phyloP scores from a whole-genome alignment of 495 filamentous ascomycete species.

The Podospora pseudocomata region DNA sequence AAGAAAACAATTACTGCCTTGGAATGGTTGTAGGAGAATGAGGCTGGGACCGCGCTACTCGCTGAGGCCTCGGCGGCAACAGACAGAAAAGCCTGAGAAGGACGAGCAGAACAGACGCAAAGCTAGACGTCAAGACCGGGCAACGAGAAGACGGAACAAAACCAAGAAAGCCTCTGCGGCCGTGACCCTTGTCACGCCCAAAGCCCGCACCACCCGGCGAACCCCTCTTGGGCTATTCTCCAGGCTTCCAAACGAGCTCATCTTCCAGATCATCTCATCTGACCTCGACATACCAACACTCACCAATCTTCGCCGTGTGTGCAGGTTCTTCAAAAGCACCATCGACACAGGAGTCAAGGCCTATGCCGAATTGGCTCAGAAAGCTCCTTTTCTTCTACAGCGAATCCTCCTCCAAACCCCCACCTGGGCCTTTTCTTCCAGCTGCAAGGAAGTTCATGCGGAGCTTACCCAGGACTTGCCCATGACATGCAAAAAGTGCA shows the following conservation, averaged over 20 bases:
- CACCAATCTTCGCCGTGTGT: not conserved
- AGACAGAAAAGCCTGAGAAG: too few species aligned
- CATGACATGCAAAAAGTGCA: not conserved
- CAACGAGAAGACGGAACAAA: too few species aligned
- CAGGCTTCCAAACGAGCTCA: not conserved
- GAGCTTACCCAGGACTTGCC: not conserved
- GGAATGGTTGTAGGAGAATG: too few species aligned
- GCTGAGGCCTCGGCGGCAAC: too few species aligned
- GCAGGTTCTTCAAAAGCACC: not conserved
- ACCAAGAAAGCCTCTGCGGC: too few species aligned
- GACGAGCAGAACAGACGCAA: too few species aligned
- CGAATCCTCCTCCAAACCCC: not conserved
- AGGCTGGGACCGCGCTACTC: too few species aligned
- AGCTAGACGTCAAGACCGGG: too few species aligned
- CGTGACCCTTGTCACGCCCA: too few species aligned
- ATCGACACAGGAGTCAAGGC: not conserved
- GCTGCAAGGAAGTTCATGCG: not conserved
- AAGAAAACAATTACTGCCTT: too few species aligned
- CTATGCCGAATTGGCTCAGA: not conserved
- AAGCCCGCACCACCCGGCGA: too few species aligned
- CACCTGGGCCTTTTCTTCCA: not conserved
- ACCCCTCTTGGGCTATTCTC: not conserved
- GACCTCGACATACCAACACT: not conserved
- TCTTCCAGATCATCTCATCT: not conserved
- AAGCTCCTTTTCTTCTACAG: not conserved